Base-by-base conservation (phyloP, 208 protist genomes). In the Crithidia sp. region DNA sequence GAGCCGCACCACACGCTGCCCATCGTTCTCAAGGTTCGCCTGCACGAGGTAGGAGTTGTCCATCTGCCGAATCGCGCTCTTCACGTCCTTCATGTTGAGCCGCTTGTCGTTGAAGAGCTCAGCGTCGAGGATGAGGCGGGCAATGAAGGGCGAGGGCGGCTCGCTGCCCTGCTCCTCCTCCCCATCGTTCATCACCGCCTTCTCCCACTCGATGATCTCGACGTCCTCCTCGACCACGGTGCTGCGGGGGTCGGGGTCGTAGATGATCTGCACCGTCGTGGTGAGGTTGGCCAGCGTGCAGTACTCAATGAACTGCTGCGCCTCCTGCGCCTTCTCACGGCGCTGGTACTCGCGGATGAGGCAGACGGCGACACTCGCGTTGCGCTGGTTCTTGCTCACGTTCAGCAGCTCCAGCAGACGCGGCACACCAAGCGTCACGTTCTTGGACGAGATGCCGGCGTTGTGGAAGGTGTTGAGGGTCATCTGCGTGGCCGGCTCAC, bases 391-490 rank as follows among this genome's bases (percentile, higher is more conserved):
- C 65, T 97, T 94, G 28, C 98, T 96, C 37, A 99, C 92, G 76
- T 99, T 99, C 67, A 99, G 98, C 56, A 99, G 83, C 88, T 99
- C 99, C 58, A 99, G 96, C 57, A 99, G 88, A 39, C 99, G 97
- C 28, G 99, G 99, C 40, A 99, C 98, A 82, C 99, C 99, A 37
- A 99, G 95, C 6, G 99, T 99, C 28, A 99, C 99, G 84, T 99
- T 99, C 86, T 99, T 99, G 56, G 95, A 92, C 7, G 98, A 98
- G 61, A 99, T 98, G 83, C 99, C 99, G 45, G 99, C 99, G 82
- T 98, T 99, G 90, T 99, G 99, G 91, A 99, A 99, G 41, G 99
- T 99, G 85, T 99, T 99, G 6, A 99, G 92, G 10, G 99, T 99
- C 99, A 99, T 99, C 86, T 99, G 99, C 59, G 99, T 99, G 3